Evolutionary conservation across 805 yeast species (phyloP).

Genomic region (Candida adriatica): DNA sequence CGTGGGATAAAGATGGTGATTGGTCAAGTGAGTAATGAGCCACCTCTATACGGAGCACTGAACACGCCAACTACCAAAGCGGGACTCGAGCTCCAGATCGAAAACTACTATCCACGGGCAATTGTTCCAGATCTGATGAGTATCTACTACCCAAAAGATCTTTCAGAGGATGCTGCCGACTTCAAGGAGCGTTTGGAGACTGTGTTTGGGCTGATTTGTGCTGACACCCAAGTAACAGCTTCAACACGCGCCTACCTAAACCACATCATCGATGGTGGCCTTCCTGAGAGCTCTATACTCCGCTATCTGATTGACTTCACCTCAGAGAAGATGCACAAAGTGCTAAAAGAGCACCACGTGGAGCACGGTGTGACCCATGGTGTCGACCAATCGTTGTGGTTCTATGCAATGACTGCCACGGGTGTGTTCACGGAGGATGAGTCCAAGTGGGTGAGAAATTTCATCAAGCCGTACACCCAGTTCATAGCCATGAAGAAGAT

Average conservation of each 20-base stretch:
- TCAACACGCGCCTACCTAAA: conserved; percentile 30
- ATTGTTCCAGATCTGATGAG: conserved; percentile 16
- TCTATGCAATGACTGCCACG: conserved; percentile 14
- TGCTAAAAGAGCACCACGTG: conserved; percentile 13
- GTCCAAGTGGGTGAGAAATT: conserved; percentile 1
- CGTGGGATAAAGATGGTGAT: conserved; percentile 22
- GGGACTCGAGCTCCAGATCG: conserved; percentile 25
- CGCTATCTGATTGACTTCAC: conserved; percentile 23
- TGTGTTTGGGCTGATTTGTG: conserved; percentile 28
- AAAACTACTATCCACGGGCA: conserved; percentile 28
- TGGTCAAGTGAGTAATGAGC: conserved; percentile 32
- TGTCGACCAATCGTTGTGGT: conserved; percentile 30
- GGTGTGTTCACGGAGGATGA: conserved; percentile 6
- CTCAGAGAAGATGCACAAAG: conserved; percentile 11
- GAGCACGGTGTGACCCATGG: conserved; percentile 31
- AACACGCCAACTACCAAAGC: conserved; percentile 24
- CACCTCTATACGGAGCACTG: conserved; percentile 23
- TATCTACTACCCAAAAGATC: conserved; percentile 18
- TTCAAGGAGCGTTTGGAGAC: conserved; percentile 13
- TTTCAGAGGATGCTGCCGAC: conserved; percentile 9
- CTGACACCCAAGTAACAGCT: conserved; percentile 33
- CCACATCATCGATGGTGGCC: conserved; percentile 17
- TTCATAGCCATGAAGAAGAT: conserved; percentile 4
- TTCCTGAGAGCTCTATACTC: conserved; percentile 21
- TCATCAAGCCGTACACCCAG: conserved; percentile 21